Conservation (phyloP, 495 filamentous ascomycete species). For the Glonium stellatum region DNA sequence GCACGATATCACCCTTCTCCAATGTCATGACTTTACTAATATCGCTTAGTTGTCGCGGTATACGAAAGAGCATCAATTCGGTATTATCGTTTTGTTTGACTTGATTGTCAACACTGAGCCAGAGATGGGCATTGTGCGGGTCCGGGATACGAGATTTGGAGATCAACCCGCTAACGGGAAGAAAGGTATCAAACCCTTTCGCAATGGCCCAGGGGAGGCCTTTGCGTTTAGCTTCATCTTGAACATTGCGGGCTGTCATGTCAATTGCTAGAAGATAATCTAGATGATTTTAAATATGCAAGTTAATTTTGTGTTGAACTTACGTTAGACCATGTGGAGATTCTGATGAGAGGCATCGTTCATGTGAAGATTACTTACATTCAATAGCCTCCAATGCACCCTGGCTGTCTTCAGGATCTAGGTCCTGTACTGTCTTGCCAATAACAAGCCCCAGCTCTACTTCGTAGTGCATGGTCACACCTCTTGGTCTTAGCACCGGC, state of each 20-base stretch:
- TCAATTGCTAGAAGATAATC: constrained; percentile 83
- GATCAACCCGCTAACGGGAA: constrained; percentile 74
- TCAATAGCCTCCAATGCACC: constrained; percentile 52
- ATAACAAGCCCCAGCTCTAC: constrained; percentile 88
- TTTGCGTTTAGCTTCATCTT: constrained; percentile 94
- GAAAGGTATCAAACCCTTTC: constrained; percentile 97
- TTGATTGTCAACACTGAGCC: constrained; percentile 69
- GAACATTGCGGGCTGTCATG: constrained; percentile 88
- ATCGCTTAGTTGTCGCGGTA: constrained; percentile 80
- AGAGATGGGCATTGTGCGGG: constrained; percentile 81
- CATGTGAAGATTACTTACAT: constrained; percentile 15
- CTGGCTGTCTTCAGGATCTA: constrained; percentile 57
- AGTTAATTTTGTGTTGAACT: background rate
- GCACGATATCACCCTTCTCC: constrained; percentile 81
- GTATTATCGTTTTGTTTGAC: constrained; percentile 77
- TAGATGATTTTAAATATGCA: constrained; percentile 26
- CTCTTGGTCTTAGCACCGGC: constrained; percentile 74
- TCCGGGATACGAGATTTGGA: constrained; percentile 69
- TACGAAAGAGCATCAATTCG: constrained; percentile 81
- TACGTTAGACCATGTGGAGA: too few relatives aligned
- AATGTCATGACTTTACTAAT: constrained; percentile 92
- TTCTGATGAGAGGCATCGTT: too few relatives aligned
- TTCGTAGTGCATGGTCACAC: constrained; percentile 86
- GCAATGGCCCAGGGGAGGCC: constrained; percentile 92
- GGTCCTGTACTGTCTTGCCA: constrained; percentile 66